Base-by-base conservation (phyloP, 2,329 filamentous ascomycete species). In the Ophiosphaerella korrae region DNA sequence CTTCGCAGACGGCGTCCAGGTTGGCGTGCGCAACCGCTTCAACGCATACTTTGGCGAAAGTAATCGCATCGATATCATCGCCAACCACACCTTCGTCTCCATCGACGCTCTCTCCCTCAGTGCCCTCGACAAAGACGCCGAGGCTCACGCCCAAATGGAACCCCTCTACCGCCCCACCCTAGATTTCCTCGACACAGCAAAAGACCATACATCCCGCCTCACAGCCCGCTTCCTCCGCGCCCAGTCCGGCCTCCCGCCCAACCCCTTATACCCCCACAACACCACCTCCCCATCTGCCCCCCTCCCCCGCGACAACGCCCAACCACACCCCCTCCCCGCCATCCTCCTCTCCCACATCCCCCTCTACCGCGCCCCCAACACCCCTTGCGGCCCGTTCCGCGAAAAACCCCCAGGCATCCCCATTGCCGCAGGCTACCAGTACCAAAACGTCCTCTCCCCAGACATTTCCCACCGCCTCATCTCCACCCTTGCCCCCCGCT, bases 21-120 rank as follows among this genome's bases (percentile, higher is more conserved):
- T 88, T 7, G 81, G 88, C 0, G 90, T 96, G 31, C 84, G 92
- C 44, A 82, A 94, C 63, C 82, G 94, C 13, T 99, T 97, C 72
- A 84, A 88, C 65, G 85, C 88, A 3, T 96, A 88, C 69, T 97
- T 99, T 75, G 94, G 94, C 4, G 88, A 94, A 48, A 84, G 87
- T n/a, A 97, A 97, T 72, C 82, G 90, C 7, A 86, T 99, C 16
- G 92, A 97, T 71, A 82, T 97, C 5, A 82, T 97, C 45, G 94
- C 90, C 11, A 99, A 99, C 68, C 94, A 99, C 71, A 95, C 91
- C 0, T 92, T 99, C 69, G 90, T 99, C 16, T 95, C 91, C 0
- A 82, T 99, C 7, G 94, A 99, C 70, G 85, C 88, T 0, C 87
- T 96, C 4, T 97, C 92, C 0, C 75, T 97, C 63, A 96, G 91